Evolutionary conservation across 495 filamentous ascomycete species (phyloP).

Genomic region (Pseudomonodictys pantanalensis): DNA sequence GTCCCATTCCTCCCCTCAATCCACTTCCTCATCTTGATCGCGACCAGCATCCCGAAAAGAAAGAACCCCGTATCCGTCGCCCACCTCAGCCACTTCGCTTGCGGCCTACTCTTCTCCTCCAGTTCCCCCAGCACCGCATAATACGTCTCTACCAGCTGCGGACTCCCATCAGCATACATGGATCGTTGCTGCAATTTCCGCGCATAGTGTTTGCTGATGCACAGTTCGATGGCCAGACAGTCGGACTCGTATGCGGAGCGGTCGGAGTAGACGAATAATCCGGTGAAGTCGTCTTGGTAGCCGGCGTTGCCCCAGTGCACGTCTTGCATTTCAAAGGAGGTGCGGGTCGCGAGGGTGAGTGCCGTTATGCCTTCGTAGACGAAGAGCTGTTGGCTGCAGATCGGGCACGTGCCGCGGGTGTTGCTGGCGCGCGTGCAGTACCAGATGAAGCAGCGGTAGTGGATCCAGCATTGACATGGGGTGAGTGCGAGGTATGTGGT

Average conservation of each 20-base stretch:
- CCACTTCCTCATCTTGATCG: conserved; percentile 5
- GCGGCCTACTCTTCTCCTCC: neutral
- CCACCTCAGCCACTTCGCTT: neutral
- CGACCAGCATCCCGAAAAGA: conserved; percentile 5
- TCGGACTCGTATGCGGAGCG: neutral
- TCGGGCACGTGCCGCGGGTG: neutral
- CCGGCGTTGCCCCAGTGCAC: neutral
- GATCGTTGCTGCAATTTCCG: neutral
- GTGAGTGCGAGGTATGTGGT: neutral
- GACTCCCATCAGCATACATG: neutral
- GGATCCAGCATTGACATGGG: conserved; percentile 4
- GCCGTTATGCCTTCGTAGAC: conserved; percentile 7
- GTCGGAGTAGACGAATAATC: neutral
- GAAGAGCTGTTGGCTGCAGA: neutral
- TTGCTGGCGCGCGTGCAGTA: neutral
- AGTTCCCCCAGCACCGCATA: neutral
- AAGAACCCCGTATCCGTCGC: neutral
- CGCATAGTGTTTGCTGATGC: neutral
- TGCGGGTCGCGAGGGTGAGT: conserved; percentile 2
- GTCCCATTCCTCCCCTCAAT: neutral
- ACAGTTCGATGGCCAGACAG: neutral
- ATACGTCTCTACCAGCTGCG: neutral
- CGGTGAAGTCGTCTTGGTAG: neutral
- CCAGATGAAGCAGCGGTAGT: conserved; percentile 12
- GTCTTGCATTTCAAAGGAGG: neutral